Percentiles rank a stretch among this genome's conserved stretches.
Conservation (phyloP, 768 basidiomycete genomes). For the Leccinellum rugosiceps region DNA sequence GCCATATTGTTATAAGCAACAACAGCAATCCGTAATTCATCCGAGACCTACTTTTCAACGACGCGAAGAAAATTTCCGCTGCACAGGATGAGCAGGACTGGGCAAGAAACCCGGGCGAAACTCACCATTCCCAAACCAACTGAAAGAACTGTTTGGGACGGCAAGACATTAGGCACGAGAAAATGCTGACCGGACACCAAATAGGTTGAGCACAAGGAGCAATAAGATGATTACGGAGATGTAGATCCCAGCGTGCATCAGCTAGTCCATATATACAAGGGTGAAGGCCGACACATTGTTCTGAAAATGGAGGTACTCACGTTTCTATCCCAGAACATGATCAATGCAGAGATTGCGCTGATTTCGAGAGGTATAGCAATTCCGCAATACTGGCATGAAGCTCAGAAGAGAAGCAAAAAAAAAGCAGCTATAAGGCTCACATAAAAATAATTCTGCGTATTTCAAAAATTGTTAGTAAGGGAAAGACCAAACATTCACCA, state of each 20-base stretch:
- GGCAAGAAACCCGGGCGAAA: neutral
- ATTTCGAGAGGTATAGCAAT: conserved; percentile 50
- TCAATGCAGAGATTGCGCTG: conserved; percentile 45
- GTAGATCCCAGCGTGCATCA: conserved; percentile 37
- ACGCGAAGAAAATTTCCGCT: conserved; percentile 25
- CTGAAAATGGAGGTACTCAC: conserved; percentile 4
- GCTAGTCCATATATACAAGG: conserved; percentile 26
- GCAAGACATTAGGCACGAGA: conserved; percentile 36
- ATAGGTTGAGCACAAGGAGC: conserved; percentile 42
- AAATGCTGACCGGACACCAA: conserved; percentile 41
- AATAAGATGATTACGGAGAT: conserved; percentile 36
- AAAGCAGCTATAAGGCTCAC: conserved; percentile 9
- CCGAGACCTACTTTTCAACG: conserved; percentile 19
- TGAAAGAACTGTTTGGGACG: conserved; percentile 29
- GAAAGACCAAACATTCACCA: neutral
- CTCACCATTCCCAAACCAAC: conserved; percentile 23
- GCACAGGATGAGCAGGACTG: conserved; percentile 3
- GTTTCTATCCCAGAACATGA: conserved; percentile 48
- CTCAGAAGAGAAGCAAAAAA: neutral
- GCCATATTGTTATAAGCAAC: neutral
- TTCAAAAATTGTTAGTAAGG: neutral
- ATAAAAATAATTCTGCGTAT: conserved; percentile 33
- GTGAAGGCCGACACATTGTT: neutral
- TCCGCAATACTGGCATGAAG: conserved; percentile 7
- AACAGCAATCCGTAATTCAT: neutral